These are phyloP conservation scores for Clarireedia hainanense DNA, from an alignment of 2,329 filamentous ascomycete species.

Conservation along the genomic window DNA sequence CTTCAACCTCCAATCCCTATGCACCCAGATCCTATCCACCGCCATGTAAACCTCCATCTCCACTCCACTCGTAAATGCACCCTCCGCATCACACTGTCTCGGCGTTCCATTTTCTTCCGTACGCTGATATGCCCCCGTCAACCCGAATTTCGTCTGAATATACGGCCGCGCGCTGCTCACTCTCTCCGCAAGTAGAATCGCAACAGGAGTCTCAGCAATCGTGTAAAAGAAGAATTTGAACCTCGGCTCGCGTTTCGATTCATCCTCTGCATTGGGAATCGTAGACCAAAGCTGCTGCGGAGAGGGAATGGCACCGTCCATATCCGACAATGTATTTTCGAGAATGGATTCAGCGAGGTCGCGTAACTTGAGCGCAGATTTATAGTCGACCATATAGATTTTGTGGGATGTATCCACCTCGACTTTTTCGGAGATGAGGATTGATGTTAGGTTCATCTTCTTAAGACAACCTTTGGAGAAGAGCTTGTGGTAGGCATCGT, in stretches of 20 bases:
- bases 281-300: constrained; percentile 2
- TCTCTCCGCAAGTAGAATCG: constrained; percentile 13
- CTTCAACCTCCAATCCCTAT: constrained; percentile 44
- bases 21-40: constrained; percentile 60
- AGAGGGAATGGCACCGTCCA: neutral
- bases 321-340: constrained; percentile 1
- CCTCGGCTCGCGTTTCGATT: neutral
- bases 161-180: constrained; percentile 7
- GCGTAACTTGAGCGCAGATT: neutral
- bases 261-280: constrained; percentile 5
- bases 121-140: no score
- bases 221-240: constrained; percentile 20
- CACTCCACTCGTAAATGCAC: neutral
- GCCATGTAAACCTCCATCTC: neutral
- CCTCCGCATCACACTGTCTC: no score
- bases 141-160: no score
- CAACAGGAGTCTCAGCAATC: constrained; percentile 10
- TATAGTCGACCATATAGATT: neutral
- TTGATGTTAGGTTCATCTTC: neutral
- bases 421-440: constrained; percentile 1
- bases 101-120: no score
- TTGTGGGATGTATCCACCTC: neutral
- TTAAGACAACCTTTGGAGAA: neutral
- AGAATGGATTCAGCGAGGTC: constrained; percentile 1
- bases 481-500: constrained; percentile 9